Conservation (phyloP, 2,329 filamentous ascomycete genomes). For the Stemphylium lycopersici region DNA sequence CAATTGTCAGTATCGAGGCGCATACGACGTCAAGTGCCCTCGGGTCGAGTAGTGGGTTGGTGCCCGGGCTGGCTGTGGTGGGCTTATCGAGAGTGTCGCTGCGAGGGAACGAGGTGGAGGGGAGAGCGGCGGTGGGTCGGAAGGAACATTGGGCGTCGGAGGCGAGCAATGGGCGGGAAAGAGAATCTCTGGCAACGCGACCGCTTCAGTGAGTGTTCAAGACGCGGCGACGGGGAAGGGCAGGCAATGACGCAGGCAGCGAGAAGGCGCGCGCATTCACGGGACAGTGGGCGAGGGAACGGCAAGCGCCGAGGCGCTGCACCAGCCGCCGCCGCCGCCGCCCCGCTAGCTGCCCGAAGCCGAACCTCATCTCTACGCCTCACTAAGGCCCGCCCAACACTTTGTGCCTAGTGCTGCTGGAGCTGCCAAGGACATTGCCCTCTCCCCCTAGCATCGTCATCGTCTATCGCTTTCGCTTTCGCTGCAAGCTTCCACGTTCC, state of each 20-base stretch:
- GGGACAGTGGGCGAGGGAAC: neutral
- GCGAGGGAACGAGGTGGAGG: constrained; percentile 1
- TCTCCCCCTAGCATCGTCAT: no score
- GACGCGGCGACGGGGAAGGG: neutral
- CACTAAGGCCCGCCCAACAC: constrained; percentile 10
- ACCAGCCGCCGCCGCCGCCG: constrained; percentile 11
- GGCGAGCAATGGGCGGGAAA: neutral
- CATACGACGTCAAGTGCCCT: no score
- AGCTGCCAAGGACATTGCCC: neutral
- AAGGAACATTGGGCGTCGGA: constrained; percentile 4
- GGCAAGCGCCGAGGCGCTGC: constrained; percentile 27
- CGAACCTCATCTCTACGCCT: constrained; percentile 13
- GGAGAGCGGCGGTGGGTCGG: constrained; percentile 1
- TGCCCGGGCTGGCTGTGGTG: neutral
- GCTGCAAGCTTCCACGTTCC: constrained; percentile 14
- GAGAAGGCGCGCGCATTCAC: constrained; percentile 14
- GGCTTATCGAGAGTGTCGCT: constrained; percentile 3
- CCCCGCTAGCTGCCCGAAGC: constrained; percentile 6
- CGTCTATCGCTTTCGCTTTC: neutral
- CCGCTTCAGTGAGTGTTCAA: neutral
- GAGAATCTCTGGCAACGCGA: constrained; percentile 1
- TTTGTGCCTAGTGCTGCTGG: constrained; percentile 18
- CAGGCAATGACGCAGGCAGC: constrained; percentile 21
- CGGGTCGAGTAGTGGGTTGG: no score
- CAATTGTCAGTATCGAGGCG: no score